Conservation (phyloP, 768 basidiomycete genomes). For the Cyathus striatus region DNA sequence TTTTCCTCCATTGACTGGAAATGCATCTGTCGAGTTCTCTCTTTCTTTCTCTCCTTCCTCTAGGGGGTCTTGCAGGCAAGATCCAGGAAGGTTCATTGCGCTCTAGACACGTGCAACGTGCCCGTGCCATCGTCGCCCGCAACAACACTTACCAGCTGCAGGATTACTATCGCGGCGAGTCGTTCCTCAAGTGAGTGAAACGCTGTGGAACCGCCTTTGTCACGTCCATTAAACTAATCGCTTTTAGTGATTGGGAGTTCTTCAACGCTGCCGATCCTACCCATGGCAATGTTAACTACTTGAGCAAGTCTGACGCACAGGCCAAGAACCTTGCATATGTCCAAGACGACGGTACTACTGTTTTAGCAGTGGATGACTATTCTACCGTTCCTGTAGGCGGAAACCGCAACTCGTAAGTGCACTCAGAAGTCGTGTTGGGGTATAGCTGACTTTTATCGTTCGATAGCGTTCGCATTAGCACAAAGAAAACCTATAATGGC, state of each 20-base stretch:
- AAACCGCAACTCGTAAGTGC: conserved; percentile 48
- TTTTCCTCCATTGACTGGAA: too few relatives aligned
- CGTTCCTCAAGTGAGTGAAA: too few relatives aligned
- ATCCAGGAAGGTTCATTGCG: too few relatives aligned
- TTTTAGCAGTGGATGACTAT: conserved; percentile 60
- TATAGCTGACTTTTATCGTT: conserved; percentile 2
- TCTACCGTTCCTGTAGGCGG: conserved; percentile 42
- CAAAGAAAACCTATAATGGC: conserved; percentile 54
- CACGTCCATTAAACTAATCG: too few relatives aligned
- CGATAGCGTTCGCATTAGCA: conserved; percentile 61
- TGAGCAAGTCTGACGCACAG: conserved; percentile 39
- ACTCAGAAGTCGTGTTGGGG: conserved; percentile 5
- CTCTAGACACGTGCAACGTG: too few relatives aligned
- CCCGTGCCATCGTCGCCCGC: too few relatives aligned
- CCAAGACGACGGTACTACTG: conserved; percentile 47
- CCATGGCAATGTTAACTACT: conserved; percentile 61
- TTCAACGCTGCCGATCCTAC: conserved; percentile 64
- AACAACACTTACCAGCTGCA: too few relatives aligned
- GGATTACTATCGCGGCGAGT: too few relatives aligned
- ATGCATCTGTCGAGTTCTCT: too few relatives aligned
- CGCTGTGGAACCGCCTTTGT: too few relatives aligned
- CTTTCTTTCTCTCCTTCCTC: too few relatives aligned
- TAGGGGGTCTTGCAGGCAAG: too few relatives aligned
- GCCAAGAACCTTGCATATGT: conserved; percentile 56
- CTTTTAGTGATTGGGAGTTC: conserved; percentile 66